phyloP scores from a whole-genome alignment of 1,284 basidiomycete species.

The Coriolopsis trogii region DNA sequence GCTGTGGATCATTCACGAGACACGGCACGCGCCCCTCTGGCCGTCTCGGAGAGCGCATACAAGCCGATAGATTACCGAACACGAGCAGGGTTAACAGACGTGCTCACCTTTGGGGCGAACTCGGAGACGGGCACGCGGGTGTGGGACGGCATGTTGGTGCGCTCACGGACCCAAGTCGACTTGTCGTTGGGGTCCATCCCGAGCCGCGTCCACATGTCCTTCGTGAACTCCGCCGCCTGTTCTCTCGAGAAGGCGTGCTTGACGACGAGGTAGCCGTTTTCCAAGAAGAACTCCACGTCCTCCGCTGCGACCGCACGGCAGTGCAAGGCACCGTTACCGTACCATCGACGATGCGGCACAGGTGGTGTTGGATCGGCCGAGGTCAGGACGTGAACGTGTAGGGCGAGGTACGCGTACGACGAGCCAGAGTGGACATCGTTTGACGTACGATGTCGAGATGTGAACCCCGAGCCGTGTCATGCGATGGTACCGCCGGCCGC shows the following conservation, averaged over 20 bases:
- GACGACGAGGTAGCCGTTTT: slow-evolving; percentile 57
- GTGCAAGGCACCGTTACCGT: neutral
- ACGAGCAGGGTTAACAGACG: neutral
- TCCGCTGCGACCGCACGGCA: slow-evolving; percentile 32
- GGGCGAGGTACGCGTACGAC: too few relatives aligned
- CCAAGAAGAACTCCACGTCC: slow-evolving; percentile 56
- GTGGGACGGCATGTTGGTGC: slow-evolving; percentile 60
- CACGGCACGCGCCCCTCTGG: too few relatives aligned
- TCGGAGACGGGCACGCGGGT: slow-evolving; percentile 45
- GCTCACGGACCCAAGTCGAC: slow-evolving; percentile 54
- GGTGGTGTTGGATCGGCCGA: too few relatives aligned
- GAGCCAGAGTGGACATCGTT: too few relatives aligned
- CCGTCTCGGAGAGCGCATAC: too few relatives aligned
- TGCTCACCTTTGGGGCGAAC: slow-evolving; percentile 56
- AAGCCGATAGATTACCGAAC: too few relatives aligned
- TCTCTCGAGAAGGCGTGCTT: slow-evolving; percentile 55
- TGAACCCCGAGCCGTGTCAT: too few relatives aligned
- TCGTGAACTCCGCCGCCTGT: slow-evolving; percentile 51
- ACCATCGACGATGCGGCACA: neutral
- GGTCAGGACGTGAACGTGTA: too few relatives aligned
- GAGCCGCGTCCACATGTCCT: slow-evolving; percentile 54
- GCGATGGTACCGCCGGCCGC: too few relatives aligned
- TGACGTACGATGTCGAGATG: too few relatives aligned
- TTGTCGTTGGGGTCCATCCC: slow-evolving; percentile 55
- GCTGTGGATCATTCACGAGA: too few relatives aligned